These are phyloP conservation scores for Psilocybe subaeruginosa DNA, from an alignment of 768 basidiomycete species.

Conservation along the genomic window DNA sequence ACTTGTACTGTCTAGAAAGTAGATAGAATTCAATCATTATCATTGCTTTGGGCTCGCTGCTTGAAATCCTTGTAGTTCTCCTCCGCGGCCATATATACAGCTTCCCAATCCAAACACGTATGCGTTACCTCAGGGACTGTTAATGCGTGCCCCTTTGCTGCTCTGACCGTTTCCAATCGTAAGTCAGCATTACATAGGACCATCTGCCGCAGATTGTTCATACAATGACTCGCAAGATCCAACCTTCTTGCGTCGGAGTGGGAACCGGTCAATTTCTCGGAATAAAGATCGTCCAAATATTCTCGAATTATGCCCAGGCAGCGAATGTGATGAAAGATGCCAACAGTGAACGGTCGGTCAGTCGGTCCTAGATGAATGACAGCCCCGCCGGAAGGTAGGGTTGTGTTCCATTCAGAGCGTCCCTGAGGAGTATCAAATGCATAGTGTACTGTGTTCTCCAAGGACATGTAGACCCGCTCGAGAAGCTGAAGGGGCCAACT, in stretches of 20 bases:
- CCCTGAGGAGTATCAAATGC: not conserved
- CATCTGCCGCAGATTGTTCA: not conserved
- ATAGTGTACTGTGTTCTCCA: not conserved
- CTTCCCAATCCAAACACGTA: constrained; percentile 19
- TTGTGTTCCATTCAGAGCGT: not conserved
- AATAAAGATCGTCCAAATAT: not conserved
- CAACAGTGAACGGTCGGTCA: not conserved
- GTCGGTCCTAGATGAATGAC: not conserved
- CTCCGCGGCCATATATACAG: constrained; percentile 16
- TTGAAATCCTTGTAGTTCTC: not conserved
- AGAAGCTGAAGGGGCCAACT: too few species aligned
- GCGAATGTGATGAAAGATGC: not conserved
- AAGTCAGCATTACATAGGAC: not conserved
- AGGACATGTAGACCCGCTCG: not conserved
- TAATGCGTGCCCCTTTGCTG: constrained; percentile 9
- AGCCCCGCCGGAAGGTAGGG: not conserved
- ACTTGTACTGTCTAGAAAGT: too few species aligned
- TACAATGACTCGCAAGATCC: not conserved
- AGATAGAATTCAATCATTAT: too few species aligned
- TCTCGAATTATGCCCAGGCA: not conserved
- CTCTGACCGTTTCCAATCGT: not conserved
- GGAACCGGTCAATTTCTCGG: not conserved
- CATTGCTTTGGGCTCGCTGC: too few species aligned
- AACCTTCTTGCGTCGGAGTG: not conserved
- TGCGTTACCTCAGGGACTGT: constrained; percentile 18